Conservation (phyloP, 352 stramenopile species). For the Phytophthora fragariaefolia region DNA sequence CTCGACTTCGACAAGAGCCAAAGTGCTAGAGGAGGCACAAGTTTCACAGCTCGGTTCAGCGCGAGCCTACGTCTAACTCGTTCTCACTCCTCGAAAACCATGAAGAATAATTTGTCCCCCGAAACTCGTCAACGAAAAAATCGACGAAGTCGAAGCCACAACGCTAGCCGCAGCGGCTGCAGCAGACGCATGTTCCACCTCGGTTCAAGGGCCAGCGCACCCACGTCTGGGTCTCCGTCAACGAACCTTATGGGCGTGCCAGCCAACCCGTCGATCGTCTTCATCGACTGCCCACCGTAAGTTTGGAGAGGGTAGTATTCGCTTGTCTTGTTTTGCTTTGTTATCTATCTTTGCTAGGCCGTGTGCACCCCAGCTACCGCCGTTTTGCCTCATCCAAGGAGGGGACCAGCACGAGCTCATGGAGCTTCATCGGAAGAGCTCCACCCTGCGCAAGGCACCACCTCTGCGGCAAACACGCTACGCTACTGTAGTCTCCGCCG, state of each 20-base stretch:
- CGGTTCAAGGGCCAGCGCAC: not conserved
- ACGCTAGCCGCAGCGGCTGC: no score
- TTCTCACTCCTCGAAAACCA: constrained; percentile 19
- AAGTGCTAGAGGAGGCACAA: constrained; percentile 9
- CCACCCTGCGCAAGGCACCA: not conserved
- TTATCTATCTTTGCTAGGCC: constrained; percentile 22
- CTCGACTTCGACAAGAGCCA: constrained; percentile 4
- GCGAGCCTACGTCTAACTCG: constrained; percentile 25
- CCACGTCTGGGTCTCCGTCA: not conserved
- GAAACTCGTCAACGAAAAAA: constrained; percentile 6
- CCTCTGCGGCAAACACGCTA: no score
- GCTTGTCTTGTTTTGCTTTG: constrained; percentile 13
- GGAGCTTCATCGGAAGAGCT: constrained; percentile 36
- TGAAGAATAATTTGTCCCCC: constrained; percentile 10
- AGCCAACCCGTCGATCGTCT: constrained; percentile 34
- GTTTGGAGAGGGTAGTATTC: constrained; percentile 1
- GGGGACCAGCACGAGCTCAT: not conserved
- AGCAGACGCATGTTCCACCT: constrained; percentile 23
- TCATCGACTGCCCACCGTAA: constrained; percentile 40
- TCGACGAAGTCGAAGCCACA: constrained; percentile 7
- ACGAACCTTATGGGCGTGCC: not conserved
- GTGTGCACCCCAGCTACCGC: not conserved
- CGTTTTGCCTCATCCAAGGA: not conserved
- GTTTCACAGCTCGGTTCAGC: constrained; percentile 24
- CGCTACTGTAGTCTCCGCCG: no score